Percentiles rank a stretch among this genome's conserved stretches.
Conservation (phyloP, 176 grass and related monocot species). For the Hsuehochloa calcarea region DNA sequence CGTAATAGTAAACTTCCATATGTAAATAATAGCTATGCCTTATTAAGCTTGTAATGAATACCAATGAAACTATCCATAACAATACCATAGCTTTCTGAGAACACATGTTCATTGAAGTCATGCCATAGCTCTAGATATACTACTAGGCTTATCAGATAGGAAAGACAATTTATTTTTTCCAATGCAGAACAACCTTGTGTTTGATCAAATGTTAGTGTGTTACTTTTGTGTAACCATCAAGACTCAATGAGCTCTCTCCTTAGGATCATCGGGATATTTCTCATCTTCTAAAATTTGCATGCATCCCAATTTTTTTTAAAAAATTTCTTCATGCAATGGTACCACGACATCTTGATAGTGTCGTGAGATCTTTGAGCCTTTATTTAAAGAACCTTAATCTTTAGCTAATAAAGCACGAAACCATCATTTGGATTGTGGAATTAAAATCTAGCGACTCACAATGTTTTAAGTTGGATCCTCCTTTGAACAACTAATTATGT, state of each 20-base stretch:
- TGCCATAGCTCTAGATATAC: not conserved
- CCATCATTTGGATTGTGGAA: not conserved
- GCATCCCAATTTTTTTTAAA: not conserved
- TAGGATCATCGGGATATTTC: not conserved
- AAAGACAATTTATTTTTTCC: not conserved
- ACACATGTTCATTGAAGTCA: not conserved
- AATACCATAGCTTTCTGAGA: not conserved
- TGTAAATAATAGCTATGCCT: too few relatives aligned
- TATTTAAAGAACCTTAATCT: not conserved
- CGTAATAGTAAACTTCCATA: too few relatives aligned
- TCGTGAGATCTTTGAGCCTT: not conserved
- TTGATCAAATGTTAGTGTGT: not conserved
- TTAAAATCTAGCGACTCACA: not conserved
- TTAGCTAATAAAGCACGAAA: not conserved
- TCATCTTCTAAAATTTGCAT: not conserved
- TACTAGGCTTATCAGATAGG: not conserved
- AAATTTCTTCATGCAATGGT: not conserved
- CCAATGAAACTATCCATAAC: too few relatives aligned
- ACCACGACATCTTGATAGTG: not conserved
- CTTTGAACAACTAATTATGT: not conserved
- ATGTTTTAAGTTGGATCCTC: not conserved
- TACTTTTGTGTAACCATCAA: not conserved
- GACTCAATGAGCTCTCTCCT: not conserved
- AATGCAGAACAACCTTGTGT: not conserved
- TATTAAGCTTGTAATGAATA: too few relatives aligned